These are phyloP conservation scores for Zygoascus hellenicus DNA, from an alignment of 1,139 yeast species.

Conservation along the genomic window DNA sequence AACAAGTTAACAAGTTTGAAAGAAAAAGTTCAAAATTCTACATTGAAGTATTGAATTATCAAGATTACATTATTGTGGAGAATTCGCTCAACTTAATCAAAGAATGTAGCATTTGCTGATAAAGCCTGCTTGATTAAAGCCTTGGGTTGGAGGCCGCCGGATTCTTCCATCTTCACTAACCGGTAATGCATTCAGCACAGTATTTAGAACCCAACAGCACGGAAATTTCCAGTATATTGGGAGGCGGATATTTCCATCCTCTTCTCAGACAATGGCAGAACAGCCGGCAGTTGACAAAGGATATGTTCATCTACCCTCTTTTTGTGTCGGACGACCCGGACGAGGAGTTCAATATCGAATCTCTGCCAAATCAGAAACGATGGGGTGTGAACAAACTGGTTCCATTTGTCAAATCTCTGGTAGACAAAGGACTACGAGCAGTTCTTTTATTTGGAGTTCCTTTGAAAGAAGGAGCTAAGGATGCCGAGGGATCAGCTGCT, in stretches of 20 bases:
- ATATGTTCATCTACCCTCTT: slow-evolving; percentile 89
- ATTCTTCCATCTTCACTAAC: slow-evolving; percentile 1
- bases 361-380: slow-evolving; percentile 84
- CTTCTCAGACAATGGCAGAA: slow-evolving; percentile 87
- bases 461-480: slow-evolving; percentile 66
- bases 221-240: slow-evolving; percentile 68
- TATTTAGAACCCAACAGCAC: slow-evolving; percentile 41
- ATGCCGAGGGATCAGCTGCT: slow-evolving; percentile 78
- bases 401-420: slow-evolving; percentile 63
- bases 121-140: no score
- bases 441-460: slow-evolving; percentile 94
- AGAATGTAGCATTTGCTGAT: no score
- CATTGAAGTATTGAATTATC: no score
- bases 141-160: no score
- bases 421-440: slow-evolving; percentile 74
- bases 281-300: slow-evolving; percentile 72
- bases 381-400: slow-evolving; percentile 77
- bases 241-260: slow-evolving; percentile 94
- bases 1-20: no score
- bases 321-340: slow-evolving; percentile 79
- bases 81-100: no score
- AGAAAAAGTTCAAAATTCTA: no score
- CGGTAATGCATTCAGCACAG: slow-evolving; percentile 3
- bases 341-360: slow-evolving; percentile 65
- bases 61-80: no score